Evolutionary conservation across 306 rosid species (phyloP), one percentile per base, ranked within the genome.

Genomic region (Echinosophora koreensis): DNA sequence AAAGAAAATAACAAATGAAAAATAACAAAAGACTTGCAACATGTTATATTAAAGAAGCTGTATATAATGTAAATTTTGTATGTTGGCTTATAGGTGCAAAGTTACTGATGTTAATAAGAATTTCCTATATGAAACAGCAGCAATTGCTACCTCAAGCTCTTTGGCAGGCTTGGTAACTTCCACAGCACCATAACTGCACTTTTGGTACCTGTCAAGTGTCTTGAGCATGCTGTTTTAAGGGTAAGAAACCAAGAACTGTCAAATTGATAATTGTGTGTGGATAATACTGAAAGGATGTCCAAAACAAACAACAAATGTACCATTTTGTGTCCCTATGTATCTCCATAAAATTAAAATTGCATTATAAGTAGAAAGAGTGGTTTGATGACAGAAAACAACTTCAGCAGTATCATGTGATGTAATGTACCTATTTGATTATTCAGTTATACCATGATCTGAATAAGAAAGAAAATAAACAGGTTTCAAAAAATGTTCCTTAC

Each of bases 171-270:
- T 89, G 83, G 77, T 86, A 56, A 90, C 91, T 84, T 95, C 99
- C 28, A 92, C 89, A 13, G 94, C 90, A 68, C 97, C 97, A 85
- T 92, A 95, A 64, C 97, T 95, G 75, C 99, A 92, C 56, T 92
- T 95, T 80, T 93, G 98, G 85, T 93, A 93, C 89, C 92, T 86
- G 14, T 82, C 82, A 65, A 82, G 82, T 16, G 86, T 77, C 65
- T 82, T 82, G 59, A 82, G 86, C 86, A 82, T 82, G 76, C 86
- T 82, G 51, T 6, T 77, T 56, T 3, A 55, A 46, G 39, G 15
- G 44, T 15, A 8, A 82, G 17, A 70, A 44, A 51, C 5, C 13
- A 76, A 70, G 39, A 63, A 87, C 84, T 1, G 80, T 88, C 6
- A 95, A 83, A 83, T 84, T 86, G 65, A 83, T 86, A 73, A 86